Evolutionary conservation across 2,329 filamentous ascomycete species (phyloP).

Genomic region (Fusarium annulatum): DNA sequence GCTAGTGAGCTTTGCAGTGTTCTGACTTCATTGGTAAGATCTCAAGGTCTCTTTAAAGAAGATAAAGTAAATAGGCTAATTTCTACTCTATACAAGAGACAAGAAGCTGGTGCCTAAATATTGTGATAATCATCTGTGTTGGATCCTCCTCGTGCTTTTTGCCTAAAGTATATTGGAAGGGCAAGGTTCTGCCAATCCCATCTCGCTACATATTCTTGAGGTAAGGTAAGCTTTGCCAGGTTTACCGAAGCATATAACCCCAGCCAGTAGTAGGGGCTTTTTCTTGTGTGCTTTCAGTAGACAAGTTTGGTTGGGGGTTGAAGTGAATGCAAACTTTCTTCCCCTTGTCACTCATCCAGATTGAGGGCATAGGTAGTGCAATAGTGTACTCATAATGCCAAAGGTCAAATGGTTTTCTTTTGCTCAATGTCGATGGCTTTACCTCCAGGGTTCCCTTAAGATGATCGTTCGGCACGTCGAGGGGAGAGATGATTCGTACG

Average conservation of each 20-base stretch:
- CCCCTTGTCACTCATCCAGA: background rate
- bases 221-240: background rate
- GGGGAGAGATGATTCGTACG: no score
- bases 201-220: background rate
- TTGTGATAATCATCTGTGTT: rapidly evolving
- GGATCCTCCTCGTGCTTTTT: no score
- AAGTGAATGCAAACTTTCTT: no score
- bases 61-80: rapidly evolving
- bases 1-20: background rate
- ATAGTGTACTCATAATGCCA: background rate
- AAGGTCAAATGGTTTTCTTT: rapidly evolving
- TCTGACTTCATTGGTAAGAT: background rate
- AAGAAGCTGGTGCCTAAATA: rapidly evolving
- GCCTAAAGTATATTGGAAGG: background rate
- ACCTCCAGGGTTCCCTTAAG: rapidly evolving
- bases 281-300: no score
- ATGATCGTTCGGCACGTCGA: background rate
- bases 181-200: background rate
- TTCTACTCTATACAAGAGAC: background rate
- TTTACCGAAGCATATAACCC: background rate
- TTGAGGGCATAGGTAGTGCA: background rate
- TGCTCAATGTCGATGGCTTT: rapidly evolving
- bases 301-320: rapidly evolving
- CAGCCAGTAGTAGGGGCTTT: background rate
- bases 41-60: background rate